Conservation (phyloP, 768 basidiomycete species). For the Podaxis sp. region DNA sequence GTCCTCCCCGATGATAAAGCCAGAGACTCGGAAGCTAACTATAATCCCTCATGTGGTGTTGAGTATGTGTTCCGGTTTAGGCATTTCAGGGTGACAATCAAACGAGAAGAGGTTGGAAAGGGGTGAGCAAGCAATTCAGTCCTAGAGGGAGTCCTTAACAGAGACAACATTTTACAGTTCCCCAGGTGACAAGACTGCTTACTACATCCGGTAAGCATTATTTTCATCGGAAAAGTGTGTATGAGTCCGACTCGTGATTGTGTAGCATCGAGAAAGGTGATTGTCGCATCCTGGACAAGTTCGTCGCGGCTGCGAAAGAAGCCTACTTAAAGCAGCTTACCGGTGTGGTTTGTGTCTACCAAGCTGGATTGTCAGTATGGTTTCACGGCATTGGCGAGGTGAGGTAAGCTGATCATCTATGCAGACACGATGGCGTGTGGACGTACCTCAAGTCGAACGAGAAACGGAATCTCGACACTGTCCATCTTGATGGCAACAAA, state of each 20-base stretch:
- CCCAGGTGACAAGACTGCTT: not conserved
- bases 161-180: not conserved
- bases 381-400: not conserved
- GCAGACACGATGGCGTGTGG: not conserved
- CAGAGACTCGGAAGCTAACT: not conserved
- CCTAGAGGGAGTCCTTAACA: not conserved
- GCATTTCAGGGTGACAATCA: not conserved
- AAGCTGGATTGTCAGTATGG: not conserved
- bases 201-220: not conserved
- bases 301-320: not conserved
- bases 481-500: constrained; percentile 56
- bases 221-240: not conserved
- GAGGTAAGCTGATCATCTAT: not conserved
- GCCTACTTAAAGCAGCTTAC: not conserved
- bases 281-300: not conserved
- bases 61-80: not conserved
- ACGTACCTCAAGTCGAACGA: not conserved
- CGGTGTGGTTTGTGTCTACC: not conserved
- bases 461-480: constrained; percentile 33
- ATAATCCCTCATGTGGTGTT: not conserved
- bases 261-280: not conserved
- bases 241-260: not conserved
- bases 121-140: not conserved
- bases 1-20: not conserved
- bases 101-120: not conserved